Evolutionary conservation across 805 yeast species (phyloP).

Genomic region (Pichia sporocuriosa): DNA sequence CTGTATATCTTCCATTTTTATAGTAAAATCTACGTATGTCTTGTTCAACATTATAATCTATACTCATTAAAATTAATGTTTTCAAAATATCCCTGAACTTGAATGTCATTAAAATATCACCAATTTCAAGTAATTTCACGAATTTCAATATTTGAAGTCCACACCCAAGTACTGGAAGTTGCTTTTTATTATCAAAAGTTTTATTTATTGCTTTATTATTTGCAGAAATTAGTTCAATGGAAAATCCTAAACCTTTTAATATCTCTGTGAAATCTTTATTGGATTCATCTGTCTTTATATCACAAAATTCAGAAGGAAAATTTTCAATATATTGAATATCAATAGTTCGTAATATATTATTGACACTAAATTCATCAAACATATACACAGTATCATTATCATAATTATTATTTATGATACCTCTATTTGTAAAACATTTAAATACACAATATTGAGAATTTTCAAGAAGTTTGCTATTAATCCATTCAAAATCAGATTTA

Average conservation of each 20-base stretch:
- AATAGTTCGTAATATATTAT: not conserved
- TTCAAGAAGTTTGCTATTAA: not conserved
- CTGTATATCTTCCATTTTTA: not conserved
- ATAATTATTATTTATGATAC: not conserved
- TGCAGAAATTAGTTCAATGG: not conserved
- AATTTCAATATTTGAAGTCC: slow-evolving; percentile 8
- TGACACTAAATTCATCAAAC: not conserved
- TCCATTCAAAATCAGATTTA: not conserved
- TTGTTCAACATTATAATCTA: slow-evolving; percentile 7
- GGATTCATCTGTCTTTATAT: not conserved
- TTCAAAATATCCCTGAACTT: not conserved
- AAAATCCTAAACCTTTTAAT: slow-evolving; percentile 5
- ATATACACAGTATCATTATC: not conserved
- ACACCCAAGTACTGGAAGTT: slow-evolving; percentile 8
- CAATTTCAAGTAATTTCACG: slow-evolving; percentile 2
- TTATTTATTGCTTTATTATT: not conserved
- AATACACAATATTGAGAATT: slow-evolving; percentile 4
- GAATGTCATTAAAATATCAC: not conserved
- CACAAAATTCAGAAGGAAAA: not conserved
- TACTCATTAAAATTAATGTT: slow-evolving; percentile 3
- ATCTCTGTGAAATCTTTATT: not conserved
- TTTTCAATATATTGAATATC: slow-evolving; percentile 5
- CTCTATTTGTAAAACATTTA: slow-evolving; percentile 4
- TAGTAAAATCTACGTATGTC: slow-evolving; percentile 3
- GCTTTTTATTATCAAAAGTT: slow-evolving; percentile 8